Evolutionary conservation across 108 stramenopile genomes (phyloP), one percentile per base, ranked within the genome.

Genomic region (Nannochloropsis oceanica): DNA sequence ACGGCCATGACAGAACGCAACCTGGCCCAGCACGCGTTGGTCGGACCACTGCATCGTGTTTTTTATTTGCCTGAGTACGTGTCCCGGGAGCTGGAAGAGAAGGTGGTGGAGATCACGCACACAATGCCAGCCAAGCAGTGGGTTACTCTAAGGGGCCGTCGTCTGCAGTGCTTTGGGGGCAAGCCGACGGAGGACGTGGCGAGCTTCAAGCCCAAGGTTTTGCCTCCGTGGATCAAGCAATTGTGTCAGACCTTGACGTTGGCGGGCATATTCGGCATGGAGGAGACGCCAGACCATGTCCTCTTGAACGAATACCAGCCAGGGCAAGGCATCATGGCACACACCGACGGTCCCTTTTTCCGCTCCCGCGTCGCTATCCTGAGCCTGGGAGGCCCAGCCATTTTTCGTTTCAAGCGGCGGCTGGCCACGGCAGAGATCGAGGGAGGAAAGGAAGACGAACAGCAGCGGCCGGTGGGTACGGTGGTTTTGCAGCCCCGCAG

Each of bases 271-370:
- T 42, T 84, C 79, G 25, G 42, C 44, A 26, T n/a, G 43, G 83
- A 86, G 12, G 34, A 14, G 24, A 42, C 46, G 27, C 88, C 88
- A 44, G 81, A 90, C 50, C 89, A 90, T 82, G 86, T 89, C 2
- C 27, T 82, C 81, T 25, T 42, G 34, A 80, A 81, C 87, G 88
- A 87, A 20, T 88, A 86, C 79, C 81, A 88, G 25, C 85, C 85
- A 0, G 89, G 87, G 81, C 82, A 88, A 27, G 87, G 85, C 13
- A 88, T 90, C 27, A 44, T 90, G 86, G 43, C 88, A 12, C 89
- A 90, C 83, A 87, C 89, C n/a, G 89, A 90, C 80, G 89, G 89
- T 0, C 89, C 89, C 8, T 86, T 86, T 44, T 90, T 89, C 84
- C 44, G 18, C 24, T 83, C 85, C 12, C 83, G 84, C 79, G 84